A percentile compares a stretch with the other conserved stretches of the same genome.
Evolutionary conservation across 768 basidiomycete genomes (phyloP).

Genomic region (Termitomyces sp.): DNA sequence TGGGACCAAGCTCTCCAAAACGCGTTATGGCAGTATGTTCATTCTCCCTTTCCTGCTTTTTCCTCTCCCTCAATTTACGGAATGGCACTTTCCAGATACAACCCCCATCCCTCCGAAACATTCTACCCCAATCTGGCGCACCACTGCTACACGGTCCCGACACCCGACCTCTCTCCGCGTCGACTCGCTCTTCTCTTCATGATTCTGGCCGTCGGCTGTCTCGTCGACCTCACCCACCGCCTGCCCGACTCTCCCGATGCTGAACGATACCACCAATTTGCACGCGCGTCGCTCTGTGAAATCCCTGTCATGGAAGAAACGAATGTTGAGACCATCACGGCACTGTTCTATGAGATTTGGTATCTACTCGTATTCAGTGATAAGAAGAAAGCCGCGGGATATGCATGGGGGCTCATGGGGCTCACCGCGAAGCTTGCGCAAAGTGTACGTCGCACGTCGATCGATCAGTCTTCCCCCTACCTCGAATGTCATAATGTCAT

Average conservation of each 20-base stretch:
- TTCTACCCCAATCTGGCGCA: constrained; percentile 63
- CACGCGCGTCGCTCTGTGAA: constrained; percentile 55
- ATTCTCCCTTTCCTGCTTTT: background rate
- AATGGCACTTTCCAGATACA: constrained; percentile 37
- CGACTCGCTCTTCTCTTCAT: constrained; percentile 62
- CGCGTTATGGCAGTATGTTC: constrained; percentile 59
- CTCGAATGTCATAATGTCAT: background rate
- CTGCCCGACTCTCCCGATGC: constrained; percentile 46
- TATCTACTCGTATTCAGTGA: constrained; percentile 67
- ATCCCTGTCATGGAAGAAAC: constrained; percentile 65
- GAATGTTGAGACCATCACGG: constrained; percentile 54
- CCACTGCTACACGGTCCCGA: constrained; percentile 53
- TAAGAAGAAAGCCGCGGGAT: constrained; percentile 58
- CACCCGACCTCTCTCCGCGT: constrained; percentile 51
- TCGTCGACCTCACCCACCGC: constrained; percentile 51
- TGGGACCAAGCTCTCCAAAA: constrained; percentile 60
- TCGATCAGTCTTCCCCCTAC: constrained; percentile 23
- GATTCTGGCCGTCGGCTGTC: constrained; percentile 64
- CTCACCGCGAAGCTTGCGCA: constrained; percentile 56
- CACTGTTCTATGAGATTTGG: constrained; percentile 61
- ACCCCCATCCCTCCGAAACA: constrained; percentile 58
- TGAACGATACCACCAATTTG: constrained; percentile 53
- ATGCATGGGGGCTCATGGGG: constrained; percentile 53
- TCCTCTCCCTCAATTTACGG: background rate
- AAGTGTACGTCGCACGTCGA: constrained; percentile 50